Evolutionary conservation across 1,284 basidiomycete species (phyloP), one percentile per base, ranked within the genome.

Genomic region (Trametes polyzona): DNA sequence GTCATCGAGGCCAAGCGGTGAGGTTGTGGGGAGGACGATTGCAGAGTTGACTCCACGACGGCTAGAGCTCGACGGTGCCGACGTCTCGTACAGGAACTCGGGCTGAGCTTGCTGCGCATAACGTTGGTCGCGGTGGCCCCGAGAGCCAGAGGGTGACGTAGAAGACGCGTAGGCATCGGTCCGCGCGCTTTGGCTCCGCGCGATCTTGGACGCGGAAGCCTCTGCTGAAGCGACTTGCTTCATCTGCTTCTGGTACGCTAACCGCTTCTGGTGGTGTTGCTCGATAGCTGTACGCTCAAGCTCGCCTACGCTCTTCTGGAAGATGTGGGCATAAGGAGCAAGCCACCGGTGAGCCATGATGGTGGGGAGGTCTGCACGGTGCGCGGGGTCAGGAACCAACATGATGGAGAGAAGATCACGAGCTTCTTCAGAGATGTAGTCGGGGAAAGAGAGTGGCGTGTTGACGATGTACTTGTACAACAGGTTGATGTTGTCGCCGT

Each of bases 401-500:
- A 97, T 97, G 70, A 87, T 83, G 46, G 84, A 78, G 10, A 92
- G 76, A 12, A 92, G 77, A 65, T 91, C 83, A 55, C 90, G 82
- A 23, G 93, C 95, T 55, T 89, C 86, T 5, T 80, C 70, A 8
- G 92, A 92, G 65, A 98, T 87, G 74, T 96, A 95, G 43, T 96
- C 93, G 14, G 95, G 95, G 79, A 97, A 98, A 30, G 93, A 92
- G 58, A 98, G 86, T 2, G 92, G 91, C 0, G 96, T 98, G 78
- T 89, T 95, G 76, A 98, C 92, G 74, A 99, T 99, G 77, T 99
- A 99, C 74, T 93, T 95, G 87, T 99, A 99, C 48, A 99, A 80
- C n/a, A 98, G 81, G 71, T 98, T 99, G 82, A 99, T 99, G 77
- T 99, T 99, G 78, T 99, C 96, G 56, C 97, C 97, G 62, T 99